These are phyloP conservation scores for Dittrichia graveolens DNA, from an alignment of 129 eudicot genomes.

Conservation along the genomic window DNA sequence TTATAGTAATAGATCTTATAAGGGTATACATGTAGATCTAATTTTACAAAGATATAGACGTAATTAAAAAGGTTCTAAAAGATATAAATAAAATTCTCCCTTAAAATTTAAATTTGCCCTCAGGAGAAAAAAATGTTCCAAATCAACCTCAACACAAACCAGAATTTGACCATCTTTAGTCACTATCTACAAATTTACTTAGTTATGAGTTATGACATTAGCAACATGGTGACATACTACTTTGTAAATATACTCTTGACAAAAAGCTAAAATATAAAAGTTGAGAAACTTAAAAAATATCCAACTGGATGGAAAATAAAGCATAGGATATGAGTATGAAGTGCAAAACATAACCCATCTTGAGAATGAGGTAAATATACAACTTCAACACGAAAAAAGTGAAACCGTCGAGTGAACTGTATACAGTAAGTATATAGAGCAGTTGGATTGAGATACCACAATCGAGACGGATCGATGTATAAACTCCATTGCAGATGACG, in stretches of 20 bases:
- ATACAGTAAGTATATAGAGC: constrained; percentile 8
- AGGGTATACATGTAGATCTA: too few relatives aligned
- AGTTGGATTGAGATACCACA: constrained; percentile 10
- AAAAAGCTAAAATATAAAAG: not conserved
- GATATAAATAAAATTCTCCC: too few relatives aligned
- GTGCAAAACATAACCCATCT: constrained; percentile 21
- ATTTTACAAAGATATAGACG: too few relatives aligned
- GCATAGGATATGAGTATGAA: not conserved
- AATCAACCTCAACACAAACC: too few relatives aligned
- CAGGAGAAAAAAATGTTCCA: too few relatives aligned
- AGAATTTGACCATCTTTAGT: too few relatives aligned
- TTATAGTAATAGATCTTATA: too few relatives aligned
- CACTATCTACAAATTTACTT: too few relatives aligned
- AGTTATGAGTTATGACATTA: too few relatives aligned
- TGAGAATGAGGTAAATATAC: not conserved
- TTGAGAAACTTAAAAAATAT: not conserved
- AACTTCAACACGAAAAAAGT: not conserved
- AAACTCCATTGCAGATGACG: constrained; percentile 9
- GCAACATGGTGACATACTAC: not conserved
- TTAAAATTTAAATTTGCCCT: too few relatives aligned
- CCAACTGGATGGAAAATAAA: not conserved
- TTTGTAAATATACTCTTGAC: not conserved
- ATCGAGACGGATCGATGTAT: not conserved
- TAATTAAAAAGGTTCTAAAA: too few relatives aligned
- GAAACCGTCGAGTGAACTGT: not conserved